Base-by-base conservation (phyloP, 1,284 basidiomycete species). In the Quambalaria eucalypti region DNA sequence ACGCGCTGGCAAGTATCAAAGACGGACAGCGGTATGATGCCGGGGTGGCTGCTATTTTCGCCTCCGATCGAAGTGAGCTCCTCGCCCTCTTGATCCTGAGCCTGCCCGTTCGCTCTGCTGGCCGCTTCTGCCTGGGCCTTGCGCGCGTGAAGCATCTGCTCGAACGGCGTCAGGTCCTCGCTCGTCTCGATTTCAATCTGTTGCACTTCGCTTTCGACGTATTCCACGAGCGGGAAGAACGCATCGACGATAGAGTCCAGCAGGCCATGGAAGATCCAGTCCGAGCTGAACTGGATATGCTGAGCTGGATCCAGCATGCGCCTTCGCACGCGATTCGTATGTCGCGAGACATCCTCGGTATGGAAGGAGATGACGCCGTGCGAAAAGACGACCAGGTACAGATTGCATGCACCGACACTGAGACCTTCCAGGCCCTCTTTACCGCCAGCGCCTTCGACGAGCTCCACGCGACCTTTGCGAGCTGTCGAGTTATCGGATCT, bases 211-310 rank as follows among this genome's bases (percentile, higher is more conserved):
- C 81, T 81, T 71, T 90, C 90, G 44, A 96, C 85, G 56, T 85
- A 85, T 52, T 86, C 82, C 48, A 93, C 79, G 54, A 90, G 81
- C 1, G 92, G 91, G 76, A 91, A 90, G 78, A 95, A 95, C 1
- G 89, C 85, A 73, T 97, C 92, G 29, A 96, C 90, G 50, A 96
- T 85, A 1, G 90, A 93, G 72, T 96, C 92, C 70, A 96, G 80
- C 51, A 96, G 81, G 16, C 87, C 88, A 75, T 97, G 90, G 0
- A 90, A 89, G 62, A 97, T 90, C 90, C 90, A 96, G 73, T 93
- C 72, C 16, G 71, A 28, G 21, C 54, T 66, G 48, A 62, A 53
- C 48, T 73, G 63, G 42, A 65, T 62, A 4, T 67, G 61, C 9
- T 62, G 57, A 0, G 58, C 60, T 16, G 64, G 56, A 55, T 72